These are phyloP conservation scores for Eucalyptus guilfoylei DNA, from an alignment of 345 rosid species.

Conservation along the genomic window DNA sequence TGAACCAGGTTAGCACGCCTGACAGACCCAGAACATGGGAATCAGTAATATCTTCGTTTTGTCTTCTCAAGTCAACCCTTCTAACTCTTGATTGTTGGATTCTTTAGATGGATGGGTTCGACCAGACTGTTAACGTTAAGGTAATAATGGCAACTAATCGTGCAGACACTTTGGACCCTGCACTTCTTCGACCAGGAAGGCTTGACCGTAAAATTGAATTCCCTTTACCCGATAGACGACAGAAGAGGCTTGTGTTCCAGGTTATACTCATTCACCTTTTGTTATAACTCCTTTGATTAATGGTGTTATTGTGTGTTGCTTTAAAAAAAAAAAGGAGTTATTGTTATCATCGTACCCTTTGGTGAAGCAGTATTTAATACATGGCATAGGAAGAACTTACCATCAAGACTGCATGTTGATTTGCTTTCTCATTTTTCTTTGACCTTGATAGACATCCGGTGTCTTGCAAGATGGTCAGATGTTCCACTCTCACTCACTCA, in stretches of 20 bases:
- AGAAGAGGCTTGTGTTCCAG: conserved; percentile 99
- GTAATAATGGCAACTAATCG: conserved; percentile 98
- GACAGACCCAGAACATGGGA: not conserved
- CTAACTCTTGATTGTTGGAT: not conserved
- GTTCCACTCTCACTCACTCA: not conserved
- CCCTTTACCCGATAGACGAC: conserved; percentile 94
- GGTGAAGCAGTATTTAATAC: not conserved
- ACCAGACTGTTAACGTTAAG: conserved; percentile 95
- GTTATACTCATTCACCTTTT: conserved; percentile 7
- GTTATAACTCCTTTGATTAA: not conserved
- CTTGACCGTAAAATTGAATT: conserved; percentile 93
- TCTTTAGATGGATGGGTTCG: conserved; percentile 84
- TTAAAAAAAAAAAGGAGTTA: not conserved
- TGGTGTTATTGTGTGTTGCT: not conserved
- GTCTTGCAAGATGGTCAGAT: not conserved
- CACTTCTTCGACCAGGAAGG: conserved; percentile 96
- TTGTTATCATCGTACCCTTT: not conserved
- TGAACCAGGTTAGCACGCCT: conserved; percentile 53
- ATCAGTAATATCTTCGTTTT: not conserved
- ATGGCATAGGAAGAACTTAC: not conserved
- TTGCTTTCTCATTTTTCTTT: not conserved
- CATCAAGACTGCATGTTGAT: not conserved
- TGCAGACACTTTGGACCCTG: conserved; percentile 97
- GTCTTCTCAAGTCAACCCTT: not conserved
- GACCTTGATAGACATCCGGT: not conserved